A percentile compares a stretch with the other conserved stretches of the same genome.
Conservation (phyloP, 1,139 yeast species). For the Geotrichum bryndzae region DNA sequence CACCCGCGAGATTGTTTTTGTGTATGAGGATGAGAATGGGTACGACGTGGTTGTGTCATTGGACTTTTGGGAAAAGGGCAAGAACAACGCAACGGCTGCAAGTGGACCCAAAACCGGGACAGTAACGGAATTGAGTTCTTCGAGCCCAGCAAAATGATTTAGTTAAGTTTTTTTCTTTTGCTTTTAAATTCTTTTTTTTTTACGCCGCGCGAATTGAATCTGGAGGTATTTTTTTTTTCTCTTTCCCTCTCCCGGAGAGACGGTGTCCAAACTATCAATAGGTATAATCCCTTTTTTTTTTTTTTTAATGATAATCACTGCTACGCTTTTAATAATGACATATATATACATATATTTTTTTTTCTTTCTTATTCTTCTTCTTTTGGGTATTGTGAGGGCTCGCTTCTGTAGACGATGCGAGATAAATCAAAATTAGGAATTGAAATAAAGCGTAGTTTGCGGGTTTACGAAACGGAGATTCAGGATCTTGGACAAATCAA, state of each 20-base stretch:
- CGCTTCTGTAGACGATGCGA: no score
- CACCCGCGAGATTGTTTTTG: conserved; percentile 90
- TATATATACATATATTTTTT: no score
- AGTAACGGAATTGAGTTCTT: neutral
- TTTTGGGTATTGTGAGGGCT: no score
- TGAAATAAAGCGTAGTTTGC: no score
- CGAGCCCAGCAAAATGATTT: neutral
- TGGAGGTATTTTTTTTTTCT: neutral
- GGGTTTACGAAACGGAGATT: no score
- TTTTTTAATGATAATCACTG: neutral
- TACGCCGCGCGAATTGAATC: neutral
- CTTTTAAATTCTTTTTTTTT: no score
- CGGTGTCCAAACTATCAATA: neutral
- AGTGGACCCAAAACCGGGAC: neutral
- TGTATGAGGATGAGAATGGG: conserved; percentile 84
- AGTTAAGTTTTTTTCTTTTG: neutral
- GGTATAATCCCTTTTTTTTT: no score
- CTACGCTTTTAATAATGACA: neutral
- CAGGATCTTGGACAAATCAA: no score
- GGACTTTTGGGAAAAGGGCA: conserved; percentile 65
- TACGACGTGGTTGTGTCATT: conserved; percentile 85
- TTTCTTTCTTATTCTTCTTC: no score
- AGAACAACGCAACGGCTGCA: conserved; percentile 1
- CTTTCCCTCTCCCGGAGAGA: neutral
- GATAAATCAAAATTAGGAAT: no score